Evolutionary conservation across 208 protist species (phyloP), one percentile per base, ranked within the genome.

Genomic region (Trypanosoma avium): DNA sequence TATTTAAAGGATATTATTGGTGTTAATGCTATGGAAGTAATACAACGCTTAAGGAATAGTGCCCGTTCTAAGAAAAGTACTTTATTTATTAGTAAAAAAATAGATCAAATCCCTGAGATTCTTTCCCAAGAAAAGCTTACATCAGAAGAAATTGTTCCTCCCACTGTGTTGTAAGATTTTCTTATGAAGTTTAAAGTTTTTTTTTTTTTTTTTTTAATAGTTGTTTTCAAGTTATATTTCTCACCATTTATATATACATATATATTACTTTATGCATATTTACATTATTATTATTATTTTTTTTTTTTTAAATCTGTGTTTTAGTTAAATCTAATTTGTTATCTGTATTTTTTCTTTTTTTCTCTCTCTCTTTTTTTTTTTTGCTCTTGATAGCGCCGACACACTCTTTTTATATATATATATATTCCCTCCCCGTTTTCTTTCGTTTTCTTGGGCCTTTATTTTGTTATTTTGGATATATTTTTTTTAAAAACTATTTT

Each of bases 1-100:
- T 40, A 38, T 7, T 55, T 95, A 47, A 87, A 76, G 27, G 80
- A 89, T 21, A 78, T 95, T 32, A 42, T 95, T 36, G 74, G 78
- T 3, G 40, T 21, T 10, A 59, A 72, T 43, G 42, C 33, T 15
- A 56, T 53, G 36, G 17, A 42, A 53, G 29, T 56, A 0, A 36
- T 72, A 21, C 24, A 49, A 33, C 33, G 42, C 10, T 17, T 60
- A 21, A 30, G 26, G 1, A 15, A 19, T 32, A 29, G 27, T 26
- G 15, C 32, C 17, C 65, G 65, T n/a, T 2, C n/a, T 9, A 57
- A 38, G 38, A 42, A 48, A 45, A 38, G 12, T 1, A 33, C 26
- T 7, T 17, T 19, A 10, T 9, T 19, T 27, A 47, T 17, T 24
- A 15, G 30, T 9, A 22, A 10, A 1, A 62, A 63, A 29, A 45